Evolutionary conservation across 2,329 filamentous ascomycete species (phyloP).

Genomic region (Colletotrichum orchidophilum): DNA sequence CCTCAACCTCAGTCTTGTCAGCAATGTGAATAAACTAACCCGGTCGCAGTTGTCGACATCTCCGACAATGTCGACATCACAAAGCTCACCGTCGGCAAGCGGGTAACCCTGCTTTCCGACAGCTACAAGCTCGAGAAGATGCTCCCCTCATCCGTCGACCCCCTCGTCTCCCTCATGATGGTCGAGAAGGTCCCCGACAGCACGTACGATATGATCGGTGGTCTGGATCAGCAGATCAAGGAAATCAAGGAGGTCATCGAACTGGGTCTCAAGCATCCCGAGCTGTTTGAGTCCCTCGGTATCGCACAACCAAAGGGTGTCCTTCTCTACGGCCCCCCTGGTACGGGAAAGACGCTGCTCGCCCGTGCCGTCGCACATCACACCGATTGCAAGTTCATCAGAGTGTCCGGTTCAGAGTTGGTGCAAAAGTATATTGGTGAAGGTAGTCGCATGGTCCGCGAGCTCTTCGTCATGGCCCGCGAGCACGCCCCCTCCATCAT

Average conservation of each 20-base stretch:
- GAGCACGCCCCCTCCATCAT: constrained; percentile 99
- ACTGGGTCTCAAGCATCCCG: constrained; percentile 96
- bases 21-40: not conserved
- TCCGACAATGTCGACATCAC: constrained; percentile 92
- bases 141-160: constrained; percentile 96
- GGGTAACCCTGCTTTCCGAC: constrained; percentile 94
- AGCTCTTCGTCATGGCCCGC: constrained; percentile 98
- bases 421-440: constrained; percentile 99
- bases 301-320: constrained; percentile 99
- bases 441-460: constrained; percentile 96
- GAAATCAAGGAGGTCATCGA: constrained; percentile 99
- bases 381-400: constrained; percentile 99
- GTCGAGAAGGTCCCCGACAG: constrained; percentile 99
- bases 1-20: not conserved
- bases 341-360: constrained; percentile 95
- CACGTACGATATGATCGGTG: constrained; percentile 99
- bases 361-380: constrained; percentile 97
- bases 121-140: constrained; percentile 99
- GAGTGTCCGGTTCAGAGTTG: constrained; percentile 93
- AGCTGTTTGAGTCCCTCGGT: constrained; percentile 98
- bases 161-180: constrained; percentile 99
- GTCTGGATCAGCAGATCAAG: constrained; percentile 98
- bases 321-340: constrained; percentile 93
- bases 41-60: constrained; percentile 84
- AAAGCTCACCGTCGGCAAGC: constrained; percentile 97